Evolutionary conservation across 2,329 filamentous ascomycete genomes (phyloP), one percentile per base, ranked within the genome.

Genomic region (Metarhizium guizhouense): DNA sequence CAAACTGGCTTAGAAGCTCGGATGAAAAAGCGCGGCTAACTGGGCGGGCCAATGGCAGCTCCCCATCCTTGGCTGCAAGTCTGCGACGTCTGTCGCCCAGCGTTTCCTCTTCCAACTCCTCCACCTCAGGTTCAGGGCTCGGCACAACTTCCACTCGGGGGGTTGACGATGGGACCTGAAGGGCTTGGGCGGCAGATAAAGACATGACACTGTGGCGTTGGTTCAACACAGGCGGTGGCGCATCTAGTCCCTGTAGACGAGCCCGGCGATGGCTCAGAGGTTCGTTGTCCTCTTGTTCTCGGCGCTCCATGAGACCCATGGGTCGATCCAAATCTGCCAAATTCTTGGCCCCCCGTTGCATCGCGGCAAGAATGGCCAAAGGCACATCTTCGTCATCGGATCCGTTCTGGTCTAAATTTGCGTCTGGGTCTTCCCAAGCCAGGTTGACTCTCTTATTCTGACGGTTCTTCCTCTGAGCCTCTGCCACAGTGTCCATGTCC

Each of bases 261-360:
- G 86, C 87, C 51, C 89, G 84, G 3, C 92, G 85, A 43, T 80
- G 80, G 63, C 87, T 91, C 20, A 96, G 76, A 0, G 94, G 92
- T 68, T 97, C 94, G 55, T 91, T 94, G 64, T 99, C 94, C 68
- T 99, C 94, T 61, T 94, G 74, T 57, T 95, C 87, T 50, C 90
- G 84, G 63, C 83, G 84, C 66, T 95, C 88, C 76, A 94, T 85
- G 55, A 94, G 70, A 4, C 89, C 89, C 5, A 90, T 69, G 0
- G 88, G 88, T 11, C 84, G 72, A 70, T 84, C 79, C 60, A 85
- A 65, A 71, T 82, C 79, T 56, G 77, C 76, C 58, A 77, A 69
- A 51, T 77, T 74, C 56, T 76, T 71, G 36, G 72, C 72, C 13
- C 78, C 77, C n/a, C 79, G 74, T 7, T 81, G 76, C 59, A 82